Evolutionary conservation across 2,329 filamentous ascomycete genomes (phyloP).

Genomic region (Cladophialophora psammophila): DNA sequence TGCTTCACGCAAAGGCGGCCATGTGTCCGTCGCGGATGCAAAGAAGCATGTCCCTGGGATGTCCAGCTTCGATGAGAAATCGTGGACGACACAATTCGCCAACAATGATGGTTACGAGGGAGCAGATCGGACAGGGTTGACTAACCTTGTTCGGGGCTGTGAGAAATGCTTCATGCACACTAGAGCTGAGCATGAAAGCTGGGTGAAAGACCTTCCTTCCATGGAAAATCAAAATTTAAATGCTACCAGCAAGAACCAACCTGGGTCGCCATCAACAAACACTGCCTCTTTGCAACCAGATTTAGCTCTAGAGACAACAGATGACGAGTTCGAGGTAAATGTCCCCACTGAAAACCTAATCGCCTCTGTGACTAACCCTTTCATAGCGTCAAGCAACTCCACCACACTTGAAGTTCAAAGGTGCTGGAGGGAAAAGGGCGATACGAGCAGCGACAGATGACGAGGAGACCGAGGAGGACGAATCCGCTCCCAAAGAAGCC

Average conservation of each 20-base stretch:
- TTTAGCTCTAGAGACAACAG: constrained; percentile 20
- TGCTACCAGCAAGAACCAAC: not conserved
- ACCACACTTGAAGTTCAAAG: constrained; percentile 22
- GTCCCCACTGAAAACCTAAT: not conserved
- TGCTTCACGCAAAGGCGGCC: constrained; percentile 54
- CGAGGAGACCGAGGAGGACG: constrained; percentile 25
- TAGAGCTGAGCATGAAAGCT: constrained; percentile 31
- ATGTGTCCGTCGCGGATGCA: constrained; percentile 57
- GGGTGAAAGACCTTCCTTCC: constrained; percentile 28
- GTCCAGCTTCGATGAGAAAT: constrained; percentile 59
- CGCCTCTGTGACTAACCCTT: not conserved
- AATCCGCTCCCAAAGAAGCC: constrained; percentile 12
- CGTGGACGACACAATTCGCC: constrained; percentile 51
- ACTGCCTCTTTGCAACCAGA: not conserved
- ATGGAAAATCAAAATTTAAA: constrained; percentile 3
- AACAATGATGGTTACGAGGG: constrained; percentile 36
- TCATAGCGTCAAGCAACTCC: constrained; percentile 36
- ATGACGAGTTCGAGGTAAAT: constrained; percentile 38
- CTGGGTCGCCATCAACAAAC: constrained; percentile 5
- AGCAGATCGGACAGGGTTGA: constrained; percentile 28
- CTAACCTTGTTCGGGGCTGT: constrained; percentile 32
- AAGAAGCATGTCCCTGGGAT: constrained; percentile 63
- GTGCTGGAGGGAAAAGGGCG: not conserved
- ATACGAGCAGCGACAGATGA: constrained; percentile 7
- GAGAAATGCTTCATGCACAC: constrained; percentile 36